phyloP scores from a whole-genome alignment of 441 rosid species.

The Bocquillonia castaneifolia region DNA sequence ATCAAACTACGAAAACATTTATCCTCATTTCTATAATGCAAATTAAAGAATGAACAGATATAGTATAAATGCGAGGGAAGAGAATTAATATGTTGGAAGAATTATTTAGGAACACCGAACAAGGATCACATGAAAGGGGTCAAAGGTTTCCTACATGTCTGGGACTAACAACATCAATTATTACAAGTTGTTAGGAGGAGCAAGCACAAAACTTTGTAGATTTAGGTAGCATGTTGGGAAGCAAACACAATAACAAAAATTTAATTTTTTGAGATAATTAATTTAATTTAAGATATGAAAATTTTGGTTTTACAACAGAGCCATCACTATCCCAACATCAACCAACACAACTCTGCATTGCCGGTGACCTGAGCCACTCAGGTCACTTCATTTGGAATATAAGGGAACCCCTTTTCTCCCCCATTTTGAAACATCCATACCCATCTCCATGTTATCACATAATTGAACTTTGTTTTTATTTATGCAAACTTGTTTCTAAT shows the following conservation, averaged over 20 bases:
- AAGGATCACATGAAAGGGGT: constrained; percentile 19
- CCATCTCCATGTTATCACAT: neutral
- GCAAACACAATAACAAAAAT: constrained; percentile 9
- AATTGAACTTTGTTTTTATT: neutral
- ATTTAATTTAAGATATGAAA: neutral
- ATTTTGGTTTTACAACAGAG: neutral
- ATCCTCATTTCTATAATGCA: too few species aligned
- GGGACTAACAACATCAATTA: constrained; percentile 1
- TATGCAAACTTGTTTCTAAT: neutral
- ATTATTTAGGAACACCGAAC: neutral
- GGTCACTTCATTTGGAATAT: constrained; percentile 16
- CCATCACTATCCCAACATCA: constrained; percentile 17
- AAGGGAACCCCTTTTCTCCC: neutral
- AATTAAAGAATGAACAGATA: too few species aligned
- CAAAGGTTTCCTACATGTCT: constrained; percentile 18
- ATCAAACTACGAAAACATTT: too few species aligned
- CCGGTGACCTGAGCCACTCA: constrained; percentile 8
- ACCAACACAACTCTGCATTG: constrained; percentile 13
- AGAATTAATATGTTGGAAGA: too few species aligned
- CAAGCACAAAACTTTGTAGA: constrained; percentile 6
- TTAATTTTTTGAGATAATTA: neutral
- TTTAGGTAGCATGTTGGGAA: constrained; percentile 16
- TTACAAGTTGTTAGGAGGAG: constrained; percentile 9
- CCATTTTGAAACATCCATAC: neutral
- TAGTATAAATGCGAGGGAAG: too few species aligned